Base-by-base conservation (phyloP, 2,329 filamentous ascomycete species). In the Aspergillus phoenicis region DNA sequence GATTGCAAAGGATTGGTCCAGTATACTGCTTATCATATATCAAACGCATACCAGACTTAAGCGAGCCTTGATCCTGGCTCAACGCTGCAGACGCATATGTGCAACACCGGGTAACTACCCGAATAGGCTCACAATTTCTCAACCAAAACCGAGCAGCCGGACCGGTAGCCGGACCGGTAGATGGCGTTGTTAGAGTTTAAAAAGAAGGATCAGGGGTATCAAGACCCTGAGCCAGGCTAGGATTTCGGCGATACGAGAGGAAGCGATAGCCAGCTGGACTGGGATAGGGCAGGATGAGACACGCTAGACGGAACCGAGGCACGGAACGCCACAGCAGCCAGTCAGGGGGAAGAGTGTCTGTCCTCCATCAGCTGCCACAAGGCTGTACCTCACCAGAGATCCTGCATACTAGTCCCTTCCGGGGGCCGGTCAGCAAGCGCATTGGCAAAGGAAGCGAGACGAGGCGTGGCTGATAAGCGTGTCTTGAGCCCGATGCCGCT, bases 131-230 rank as follows among this genome's bases (percentile, higher is more conserved):
- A 24, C 41, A 13, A 20, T 5, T 20, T 20, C 10, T 24, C 20
- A 4, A 22, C 8, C 20, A 24, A 24, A 5, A 30, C 7, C 15
- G 11, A 36, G 5, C 15, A 17, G 30, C 61, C 61, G 59, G 61
- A 58, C 61, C 61, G 61, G 61, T 55, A 28, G 47, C 56, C 61
- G 61, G 61, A 61, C 61, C 61, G 61, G 61, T 62, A 10, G 41
- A 49, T 10, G 20, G 57, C 49, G 24, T n/a, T 47, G 11, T 26
- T 36, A 17, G 43, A 33, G 45, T 43, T 38, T 36, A 47, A 13
- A 22, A 36, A 36, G 39, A 48, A 20, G 36, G 47, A 6, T 47
- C 48, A 59, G 47, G 56, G 45, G 47, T 52, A 20, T 48, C 20
- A 51, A 17, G 56, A 52, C 36, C 33, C 47, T 41, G 33, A 8